Percentiles rank a stretch among this genome's conserved stretches.
Conservation (phyloP, 2,329 filamentous ascomycete genomes). For the Pseudonectria buxi region DNA sequence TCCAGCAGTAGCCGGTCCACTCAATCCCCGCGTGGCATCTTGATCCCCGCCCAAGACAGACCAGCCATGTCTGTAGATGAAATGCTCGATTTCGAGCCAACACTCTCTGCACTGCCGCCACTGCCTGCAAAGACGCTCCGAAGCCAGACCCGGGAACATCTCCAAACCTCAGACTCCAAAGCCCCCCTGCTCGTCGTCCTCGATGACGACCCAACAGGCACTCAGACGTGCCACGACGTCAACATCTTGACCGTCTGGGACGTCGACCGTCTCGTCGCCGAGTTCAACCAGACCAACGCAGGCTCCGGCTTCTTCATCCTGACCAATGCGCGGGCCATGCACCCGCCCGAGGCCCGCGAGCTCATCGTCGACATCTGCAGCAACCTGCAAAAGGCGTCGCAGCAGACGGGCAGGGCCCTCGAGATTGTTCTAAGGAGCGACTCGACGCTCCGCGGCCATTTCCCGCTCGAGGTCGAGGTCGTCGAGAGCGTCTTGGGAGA, state of each 20-base stretch:
- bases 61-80: constrained; percentile 1
- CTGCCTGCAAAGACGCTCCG: constrained; percentile 7
- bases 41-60: too few relatives aligned
- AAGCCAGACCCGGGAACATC: constrained; percentile 4
- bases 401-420: constrained; percentile 31
- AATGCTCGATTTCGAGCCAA: constrained; percentile 3
- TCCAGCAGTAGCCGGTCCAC: too few relatives aligned
- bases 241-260: constrained; percentile 50
- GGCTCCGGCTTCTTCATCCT: constrained; percentile 52
- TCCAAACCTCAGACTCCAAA: constrained; percentile 7
- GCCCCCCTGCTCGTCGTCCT: constrained; percentile 33
- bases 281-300: constrained; percentile 32
- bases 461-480: constrained; percentile 48
- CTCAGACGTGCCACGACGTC: constrained; percentile 54
- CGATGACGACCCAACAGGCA: constrained; percentile 54
- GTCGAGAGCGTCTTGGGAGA: constrained; percentile 42
- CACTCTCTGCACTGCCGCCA: constrained; percentile 9
- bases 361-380: constrained; percentile 45
- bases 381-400: constrained; percentile 40
- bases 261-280: constrained; percentile 32
- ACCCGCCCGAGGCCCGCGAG: constrained; percentile 36
- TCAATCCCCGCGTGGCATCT: too few relatives aligned
- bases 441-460: constrained; percentile 50
- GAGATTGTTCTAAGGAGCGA: constrained; percentile 52
- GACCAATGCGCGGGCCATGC: constrained; percentile 52